Evolutionary conservation across 352 stramenopile species (phyloP).

Genomic region (Plasmopara viticola): DNA sequence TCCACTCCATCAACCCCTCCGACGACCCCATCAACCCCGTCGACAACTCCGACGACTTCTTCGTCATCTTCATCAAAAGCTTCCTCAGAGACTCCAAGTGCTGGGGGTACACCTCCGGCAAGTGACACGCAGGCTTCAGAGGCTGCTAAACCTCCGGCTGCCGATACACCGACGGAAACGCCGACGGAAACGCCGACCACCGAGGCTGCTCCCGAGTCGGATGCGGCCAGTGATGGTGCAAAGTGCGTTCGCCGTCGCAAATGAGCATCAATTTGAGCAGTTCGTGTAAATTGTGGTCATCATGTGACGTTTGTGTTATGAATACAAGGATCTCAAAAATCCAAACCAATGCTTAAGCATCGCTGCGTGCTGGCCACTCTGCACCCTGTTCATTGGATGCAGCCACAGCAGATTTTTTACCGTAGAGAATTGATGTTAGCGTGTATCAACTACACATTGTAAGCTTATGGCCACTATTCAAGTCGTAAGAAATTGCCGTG

Average conservation of each 20-base stretch:
- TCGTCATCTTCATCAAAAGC: background rate
- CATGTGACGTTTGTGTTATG: background rate
- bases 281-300: background rate
- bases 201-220: slow-evolving; percentile 6
- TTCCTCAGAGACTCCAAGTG: slow-evolving; percentile 2
- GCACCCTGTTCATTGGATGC: too few species aligned
- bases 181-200: slow-evolving; percentile 10
- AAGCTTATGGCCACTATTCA: too few species aligned
- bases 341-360: background rate
- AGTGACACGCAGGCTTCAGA: slow-evolving; percentile 15
- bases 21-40: background rate
- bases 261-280: slow-evolving; percentile 2
- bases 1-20: too few species aligned
- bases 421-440: too few species aligned
- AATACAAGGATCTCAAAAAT: background rate
- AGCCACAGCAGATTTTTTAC: too few species aligned
- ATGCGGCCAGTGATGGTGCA: slow-evolving; percentile 10
- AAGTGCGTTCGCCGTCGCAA: slow-evolving; percentile 25
- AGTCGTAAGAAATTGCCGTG: too few species aligned
- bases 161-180: slow-evolving; percentile 3
- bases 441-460: too few species aligned
- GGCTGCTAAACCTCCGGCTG: slow-evolving; percentile 8
- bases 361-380: too few species aligned
- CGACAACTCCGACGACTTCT: background rate
- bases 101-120: slow-evolving; percentile 3